These are phyloP conservation scores for Nicotiana obtusifolia DNA, from an alignment of 257 asterid species.

Conservation along the genomic window DNA sequence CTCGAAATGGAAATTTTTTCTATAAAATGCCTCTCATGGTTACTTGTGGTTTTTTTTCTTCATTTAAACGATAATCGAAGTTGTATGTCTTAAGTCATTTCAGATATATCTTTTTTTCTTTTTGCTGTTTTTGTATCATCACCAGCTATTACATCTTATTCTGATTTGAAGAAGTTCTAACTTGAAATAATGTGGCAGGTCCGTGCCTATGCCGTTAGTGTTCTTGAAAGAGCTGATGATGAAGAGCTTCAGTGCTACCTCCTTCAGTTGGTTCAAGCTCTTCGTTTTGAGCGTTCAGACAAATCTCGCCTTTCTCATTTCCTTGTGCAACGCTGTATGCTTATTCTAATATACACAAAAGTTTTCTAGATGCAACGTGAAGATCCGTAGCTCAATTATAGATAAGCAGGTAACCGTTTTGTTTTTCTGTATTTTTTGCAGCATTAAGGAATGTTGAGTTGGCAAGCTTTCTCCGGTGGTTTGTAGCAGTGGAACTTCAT, in stretches of 20 bases:
- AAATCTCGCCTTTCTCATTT: conserved; percentile 88
- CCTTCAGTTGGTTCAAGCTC: conserved; percentile 98
- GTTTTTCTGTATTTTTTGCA: conserved; percentile 30
- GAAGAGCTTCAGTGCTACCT: conserved; percentile 99
- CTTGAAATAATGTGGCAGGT: conserved; percentile 40
- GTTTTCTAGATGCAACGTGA: conserved; percentile 12
- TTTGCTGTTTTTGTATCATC: not conserved
- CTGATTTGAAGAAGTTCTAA: conserved; percentile 4
- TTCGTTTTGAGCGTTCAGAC: conserved; percentile 94
- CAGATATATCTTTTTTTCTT: not conserved
- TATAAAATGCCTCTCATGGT: not conserved
- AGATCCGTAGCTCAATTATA: not conserved
- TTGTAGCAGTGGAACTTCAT: conserved; percentile 96
- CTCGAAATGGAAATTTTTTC: not conserved
- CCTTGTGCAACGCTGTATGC: conserved; percentile 94
- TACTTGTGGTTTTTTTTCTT: not conserved
- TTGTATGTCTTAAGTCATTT: not conserved
- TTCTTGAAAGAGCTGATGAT: conserved; percentile 95
- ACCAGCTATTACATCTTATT: not conserved
- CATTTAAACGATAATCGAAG: not conserved
- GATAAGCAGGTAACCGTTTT: not conserved
- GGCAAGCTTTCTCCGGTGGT: conserved; percentile 99
- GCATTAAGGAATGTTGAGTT: conserved; percentile 83
- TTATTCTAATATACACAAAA: conserved; percentile 21
- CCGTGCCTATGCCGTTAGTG: conserved; percentile 96